Evolutionary conservation across 345 rosid genomes (phyloP), one percentile per base, ranked within the genome.

Genomic region (Eucalyptus cloeziana): DNA sequence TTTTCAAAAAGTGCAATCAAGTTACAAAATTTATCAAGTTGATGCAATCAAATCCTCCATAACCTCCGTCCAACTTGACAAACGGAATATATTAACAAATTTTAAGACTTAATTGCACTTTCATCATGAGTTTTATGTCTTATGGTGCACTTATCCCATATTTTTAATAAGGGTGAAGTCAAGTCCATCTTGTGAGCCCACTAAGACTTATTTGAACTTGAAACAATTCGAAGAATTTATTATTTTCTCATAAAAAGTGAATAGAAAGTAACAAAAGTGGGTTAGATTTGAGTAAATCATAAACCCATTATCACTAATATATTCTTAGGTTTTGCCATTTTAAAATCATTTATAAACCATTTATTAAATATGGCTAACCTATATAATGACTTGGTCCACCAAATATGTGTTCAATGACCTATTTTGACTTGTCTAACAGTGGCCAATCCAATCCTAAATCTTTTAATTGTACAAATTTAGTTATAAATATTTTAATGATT

Each of bases 71-170:
- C 27, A 56, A 56, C 27, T 56, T 56, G 62, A 56, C 62, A 56
- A 56, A 56, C 0, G 0, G 30, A 10, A 56, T 9, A 8, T 24
- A 1, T 24, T 10, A 56, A 56, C 1, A 56, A 56, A 24, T 2
- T 9, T 56, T 56, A 56, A 24, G 30, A 56, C 0, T 1, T 21
- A 21, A 56, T 4, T 56, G 0, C 13, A 56, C 30, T 56, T 56
- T 56, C 30, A 56, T 56, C 6, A 24, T 24, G 6, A 56, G 30
- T 56, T 56, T 56, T 9, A 56, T 0, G 1, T 9, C 62, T 56
- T 56, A 22, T 24, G 30, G 21, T 24, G 58, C 58, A 52, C 3
- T 56, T 56, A 56, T 56, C 13, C 0, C 62, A 10, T 56, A 56
- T 56, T 56, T 56, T 56, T 56, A 22, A 56, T 56, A 56, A 56